Evolutionary conservation across 2,329 filamentous ascomycete genomes (phyloP).

Genomic region (Helicocarpus griseus): DNA sequence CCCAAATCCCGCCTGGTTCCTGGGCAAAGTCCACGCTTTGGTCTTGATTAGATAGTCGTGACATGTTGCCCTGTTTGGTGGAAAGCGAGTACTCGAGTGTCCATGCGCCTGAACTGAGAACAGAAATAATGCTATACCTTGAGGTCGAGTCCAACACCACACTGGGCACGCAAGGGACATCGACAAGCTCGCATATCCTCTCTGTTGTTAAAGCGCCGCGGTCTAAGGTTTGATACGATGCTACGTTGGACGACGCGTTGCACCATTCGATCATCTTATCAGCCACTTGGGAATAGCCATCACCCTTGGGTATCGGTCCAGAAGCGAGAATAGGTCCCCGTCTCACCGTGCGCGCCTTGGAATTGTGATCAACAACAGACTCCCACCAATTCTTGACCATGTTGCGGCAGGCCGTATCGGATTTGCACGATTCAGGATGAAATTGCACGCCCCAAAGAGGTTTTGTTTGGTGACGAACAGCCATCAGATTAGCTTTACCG

Average conservation of each 20-base stretch:
- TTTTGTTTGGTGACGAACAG: conserved; percentile 53
- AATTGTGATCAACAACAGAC: conserved; percentile 53
- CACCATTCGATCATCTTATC: conserved; percentile 3
- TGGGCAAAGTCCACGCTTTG: conserved; percentile 7
- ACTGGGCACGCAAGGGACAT: conserved; percentile 21
- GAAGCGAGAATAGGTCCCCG: background rate
- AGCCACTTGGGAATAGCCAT: background rate
- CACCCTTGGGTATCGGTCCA: background rate
- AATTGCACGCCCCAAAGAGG: conserved; percentile 87
- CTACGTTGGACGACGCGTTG: background rate
- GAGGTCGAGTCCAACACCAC: conserved; percentile 36
- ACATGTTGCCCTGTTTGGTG: background rate
- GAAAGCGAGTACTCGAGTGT: conserved; percentile 24
- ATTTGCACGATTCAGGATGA: conserved; percentile 84
- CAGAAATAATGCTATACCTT: conserved; percentile 27
- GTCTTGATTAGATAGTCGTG: conserved; percentile 9
- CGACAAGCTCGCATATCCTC: conserved; percentile 25
- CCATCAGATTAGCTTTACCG: conserved; percentile 57
- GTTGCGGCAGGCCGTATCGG: conserved; percentile 47
- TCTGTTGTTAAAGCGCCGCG: conserved; percentile 21
- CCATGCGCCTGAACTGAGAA: conserved; percentile 27
- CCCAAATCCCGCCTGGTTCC: conserved; percentile 22
- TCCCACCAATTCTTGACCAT: conserved; percentile 70
- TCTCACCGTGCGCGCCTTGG: conserved; percentile 17
- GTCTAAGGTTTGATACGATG: conserved; percentile 15